Base-by-base conservation (phyloP, 306 rosid species). In the Macrotyloma uniflorum region DNA sequence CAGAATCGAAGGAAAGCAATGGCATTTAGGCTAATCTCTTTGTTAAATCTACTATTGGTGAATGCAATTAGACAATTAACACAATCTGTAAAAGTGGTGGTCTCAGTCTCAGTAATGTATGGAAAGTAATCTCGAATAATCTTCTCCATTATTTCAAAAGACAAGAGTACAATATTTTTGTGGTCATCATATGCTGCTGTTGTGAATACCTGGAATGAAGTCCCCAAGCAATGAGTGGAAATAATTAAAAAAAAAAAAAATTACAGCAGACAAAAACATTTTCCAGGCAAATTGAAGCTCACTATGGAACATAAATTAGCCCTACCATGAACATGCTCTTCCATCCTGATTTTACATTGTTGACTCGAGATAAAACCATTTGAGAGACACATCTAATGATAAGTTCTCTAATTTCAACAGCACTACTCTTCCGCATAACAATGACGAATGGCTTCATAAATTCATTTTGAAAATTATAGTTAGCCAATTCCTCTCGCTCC, bases 311-410 rank as follows among this genome's bases (percentile, higher is more conserved):
- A 80, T 8, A 79, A 49, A 82, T 78, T 54, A 84, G 47, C 45
- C 68, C 33, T 91, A 96, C 99, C 99, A 96, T 96, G 91, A 96
- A 96, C 99, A 96, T 96, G 91, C 98, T 93, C 91, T 96, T 96
- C 99, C 99, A 96, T 90, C 99, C 99, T n/a, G 99, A 96, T 80
- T 96, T 96, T 73, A 96, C 99, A 78, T 93, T 91, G 89, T 87
- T 96, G 83, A 96, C 98, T 32, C 97, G 98, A 45, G 97, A 90
- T 83, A 96, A 86, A 70, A 96, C 99, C 99, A 96, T 96, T 86
- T 96, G 99, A 46, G 99, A 96, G 75, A 96, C 98, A 64, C 99
- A 96, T 91, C 99, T 84, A 84, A 96, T 93, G 68, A 96, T 96
- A 53, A 96, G 86, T 80, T 96, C 99, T 83, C 99, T 92, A 67